Base-by-base conservation (phyloP, 129 eudicot species). In the Chrysanthemum lavandulifolium region DNA sequence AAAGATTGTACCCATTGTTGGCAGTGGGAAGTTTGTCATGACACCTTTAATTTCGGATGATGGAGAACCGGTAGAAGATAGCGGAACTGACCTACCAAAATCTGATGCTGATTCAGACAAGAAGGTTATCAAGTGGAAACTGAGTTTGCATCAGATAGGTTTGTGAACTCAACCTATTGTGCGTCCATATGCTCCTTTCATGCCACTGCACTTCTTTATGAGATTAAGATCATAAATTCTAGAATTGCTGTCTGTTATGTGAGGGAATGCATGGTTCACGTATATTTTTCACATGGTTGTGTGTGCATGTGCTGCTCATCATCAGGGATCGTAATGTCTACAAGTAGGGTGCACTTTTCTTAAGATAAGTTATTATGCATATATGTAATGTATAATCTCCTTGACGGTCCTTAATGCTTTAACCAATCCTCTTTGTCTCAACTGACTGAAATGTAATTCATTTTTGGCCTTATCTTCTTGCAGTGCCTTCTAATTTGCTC, bases 61-160 rank as follows among this genome's bases (percentile, higher is more conserved):
- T 74, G 96, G 90, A 59, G 80, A 80, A 73, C 84, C 88, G 4
- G 57, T 86, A 27, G 72, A 74, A 64, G 86, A 66, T 40, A 61
- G 57, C 29, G 83, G 78, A 61, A 58, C 63, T 57, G 53, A 15
- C 23, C 50, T 48, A 48, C 69, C 80, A 52, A 56, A 13, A 12
- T 48, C 68, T 50, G 86, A 72, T 78, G 80, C 73, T 71, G 68
- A 75, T 18, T 62, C 75, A 23, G 86, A 86, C 73, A 82, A 84
- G 84, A 91, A 85, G 74, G 91, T 81, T 78, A 61, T 74, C 21
- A 86, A 83, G 61, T 94, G 99, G 99, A 90, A 80, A 86, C 93
- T 68, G 31, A 71, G 78, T 80, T 87, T 94, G 82, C 90, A 85
- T 81, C 99, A 94, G 66, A 94, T 94, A 84, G 99, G 99, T 92